Conservation (phyloP, 257 asterid species). For the Penstemon eatonii region DNA sequence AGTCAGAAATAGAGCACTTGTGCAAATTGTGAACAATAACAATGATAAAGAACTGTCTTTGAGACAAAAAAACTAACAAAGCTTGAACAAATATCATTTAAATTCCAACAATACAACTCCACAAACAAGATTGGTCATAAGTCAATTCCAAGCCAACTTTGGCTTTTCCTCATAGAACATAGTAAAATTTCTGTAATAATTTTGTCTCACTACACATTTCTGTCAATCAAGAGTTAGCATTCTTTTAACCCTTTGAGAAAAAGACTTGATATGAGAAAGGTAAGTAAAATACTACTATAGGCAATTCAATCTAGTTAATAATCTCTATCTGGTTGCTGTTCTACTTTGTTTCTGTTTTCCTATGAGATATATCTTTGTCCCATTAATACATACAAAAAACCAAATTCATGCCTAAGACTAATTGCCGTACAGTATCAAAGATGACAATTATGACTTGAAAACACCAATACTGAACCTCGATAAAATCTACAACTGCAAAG, state of each 20-base stretch:
- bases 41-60: too few relatives aligned
- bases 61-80: too few relatives aligned
- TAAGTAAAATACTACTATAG: background rate
- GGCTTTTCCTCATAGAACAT: too few relatives aligned
- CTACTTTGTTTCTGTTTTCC: background rate
- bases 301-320: constrained; percentile 3
- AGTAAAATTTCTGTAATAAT: too few relatives aligned
- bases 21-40: too few relatives aligned
- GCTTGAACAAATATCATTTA: too few relatives aligned
- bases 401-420: constrained; percentile 19
- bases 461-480: constrained; percentile 29
- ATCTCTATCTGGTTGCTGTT: background rate
- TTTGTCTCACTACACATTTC: too few relatives aligned
- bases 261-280: background rate
- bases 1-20: too few relatives aligned
- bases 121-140: too few relatives aligned
- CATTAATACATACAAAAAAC: constrained; percentile 21
- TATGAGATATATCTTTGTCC: background rate
- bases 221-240: too few relatives aligned
- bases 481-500: constrained; percentile 26
- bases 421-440: constrained; percentile 8
- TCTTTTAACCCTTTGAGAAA: background rate
- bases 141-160: too few relatives aligned
- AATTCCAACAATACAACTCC: too few relatives aligned
- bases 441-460: constrained; percentile 21